Evolutionary conservation across 352 stramenopile genomes (phyloP).

Genomic region (Globisporangium carolinianum): DNA sequence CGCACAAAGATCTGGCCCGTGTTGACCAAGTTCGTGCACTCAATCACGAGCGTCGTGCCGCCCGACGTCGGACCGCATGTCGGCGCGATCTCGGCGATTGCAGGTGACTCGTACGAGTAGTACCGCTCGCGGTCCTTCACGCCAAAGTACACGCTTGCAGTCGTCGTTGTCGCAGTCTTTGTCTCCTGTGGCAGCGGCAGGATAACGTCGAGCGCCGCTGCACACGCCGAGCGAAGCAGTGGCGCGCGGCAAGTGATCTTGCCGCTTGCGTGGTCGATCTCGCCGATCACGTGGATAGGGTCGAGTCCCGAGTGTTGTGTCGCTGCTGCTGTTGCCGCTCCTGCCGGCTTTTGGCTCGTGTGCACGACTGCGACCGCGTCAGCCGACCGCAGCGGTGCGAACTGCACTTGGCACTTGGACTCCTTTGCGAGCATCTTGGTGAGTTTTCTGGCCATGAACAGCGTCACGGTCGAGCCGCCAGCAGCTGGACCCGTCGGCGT

Average conservation of each 20-base stretch:
- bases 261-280: slow-evolving; percentile 42
- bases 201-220: slow-evolving; percentile 38
- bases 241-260: slow-evolving; percentile 49
- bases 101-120: slow-evolving; percentile 62
- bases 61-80: slow-evolving; percentile 53
- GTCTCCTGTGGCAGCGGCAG: slow-evolving; percentile 20
- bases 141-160: slow-evolving; percentile 19
- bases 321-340: slow-evolving; percentile 5
- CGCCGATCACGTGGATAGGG: slow-evolving; percentile 26
- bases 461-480: slow-evolving; percentile 46
- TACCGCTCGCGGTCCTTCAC: slow-evolving; percentile 51
- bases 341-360: slow-evolving; percentile 11
- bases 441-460: slow-evolving; percentile 48
- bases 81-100: slow-evolving; percentile 49
- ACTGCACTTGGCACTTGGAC: slow-evolving; percentile 52
- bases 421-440: slow-evolving; percentile 44
- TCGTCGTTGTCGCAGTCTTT: slow-evolving; percentile 8
- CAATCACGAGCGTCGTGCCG: slow-evolving; percentile 50
- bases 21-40: slow-evolving; percentile 53
- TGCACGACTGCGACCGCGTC: neutral
- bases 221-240: slow-evolving; percentile 34
- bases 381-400: slow-evolving; percentile 23
- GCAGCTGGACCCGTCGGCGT: slow-evolving; percentile 54
- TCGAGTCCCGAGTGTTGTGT: slow-evolving; percentile 14
- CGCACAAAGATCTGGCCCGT: slow-evolving; percentile 76